Evolutionary conservation across 2,329 filamentous ascomycete species (phyloP), one percentile per base, ranked within the genome.

Genomic region (Aspergillus felis): DNA sequence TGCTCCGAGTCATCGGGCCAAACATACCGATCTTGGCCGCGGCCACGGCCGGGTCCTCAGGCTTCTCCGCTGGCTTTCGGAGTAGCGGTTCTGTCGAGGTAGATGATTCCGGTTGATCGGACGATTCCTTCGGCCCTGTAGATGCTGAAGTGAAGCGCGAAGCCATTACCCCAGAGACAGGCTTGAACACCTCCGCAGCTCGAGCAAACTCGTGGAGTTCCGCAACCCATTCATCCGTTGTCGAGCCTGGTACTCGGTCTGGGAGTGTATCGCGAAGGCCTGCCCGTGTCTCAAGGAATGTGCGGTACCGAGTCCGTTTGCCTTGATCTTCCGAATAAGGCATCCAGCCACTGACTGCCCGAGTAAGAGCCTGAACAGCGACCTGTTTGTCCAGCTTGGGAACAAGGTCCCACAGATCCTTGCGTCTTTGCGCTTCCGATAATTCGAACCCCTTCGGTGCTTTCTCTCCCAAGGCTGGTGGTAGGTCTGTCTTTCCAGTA

Each of bases 21-120:
- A 92, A 97, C 92, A 97, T 96, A 57, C 91, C 92, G 70, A 97
- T 78, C 67, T 84, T 90, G 7, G 94, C 94, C 1, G 94, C 94
- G 65, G 91, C 87, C 69, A 92, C 89, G 10, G 91, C 91, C 0
- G 92, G 88, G 67, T 96, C 89, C 60, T 86, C 81, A 3, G 82
- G 81, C 65, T 87, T 91, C 25, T 77, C 72, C 8, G 75, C 65
- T 0, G 80, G 78, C 57, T 78, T 81, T 51, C 74, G 78, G 17
- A 86, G 74, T 7, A 83, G 67, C 47, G 68, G 57, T 29, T 73
- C 73, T 22, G 65, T 57, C 46, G 64, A 62, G 8, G 65, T 65
- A 12, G 53, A 48, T 6, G 59, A 47, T 48, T 69, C 70, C 41
- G 61, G 64, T 54, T 66, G 64, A 61, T 77, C 74, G 1, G 78